Conservation (phyloP, 106 monocot species). For the Cymbidium sinense region DNA sequence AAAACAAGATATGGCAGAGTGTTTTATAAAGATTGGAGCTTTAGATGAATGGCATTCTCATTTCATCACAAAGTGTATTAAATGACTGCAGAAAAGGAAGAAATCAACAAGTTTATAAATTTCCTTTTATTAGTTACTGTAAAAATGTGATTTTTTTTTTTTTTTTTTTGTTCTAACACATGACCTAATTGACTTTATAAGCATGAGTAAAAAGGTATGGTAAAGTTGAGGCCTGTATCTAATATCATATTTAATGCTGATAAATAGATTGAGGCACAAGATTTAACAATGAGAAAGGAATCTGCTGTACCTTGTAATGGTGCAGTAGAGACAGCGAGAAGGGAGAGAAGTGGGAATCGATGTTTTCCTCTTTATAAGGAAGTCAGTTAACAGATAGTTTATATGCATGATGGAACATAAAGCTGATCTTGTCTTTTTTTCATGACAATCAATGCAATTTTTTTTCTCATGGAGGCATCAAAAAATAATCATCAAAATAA, state of each 20-base stretch:
- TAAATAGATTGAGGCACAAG: background rate
- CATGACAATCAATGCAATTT: background rate
- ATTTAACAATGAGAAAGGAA: background rate
- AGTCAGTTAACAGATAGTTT: constrained; percentile 1
- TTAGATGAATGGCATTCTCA: background rate
- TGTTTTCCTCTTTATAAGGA: background rate
- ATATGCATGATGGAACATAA: background rate
- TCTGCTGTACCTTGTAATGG: background rate
- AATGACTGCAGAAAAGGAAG: background rate
- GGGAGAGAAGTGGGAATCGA: background rate
- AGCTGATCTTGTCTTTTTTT: background rate
- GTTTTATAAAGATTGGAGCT: background rate
- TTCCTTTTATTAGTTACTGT: background rate
- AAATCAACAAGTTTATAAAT: no score
- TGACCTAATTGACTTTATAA: background rate
- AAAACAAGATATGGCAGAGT: background rate
- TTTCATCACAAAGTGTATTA: background rate
- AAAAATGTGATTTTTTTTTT: background rate
- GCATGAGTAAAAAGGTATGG: background rate
- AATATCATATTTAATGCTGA: no score
- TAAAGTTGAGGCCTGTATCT: background rate
- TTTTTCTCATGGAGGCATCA: no score
- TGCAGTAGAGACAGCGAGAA: constrained; percentile 7
- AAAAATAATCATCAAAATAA: background rate
- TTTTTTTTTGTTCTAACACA: background rate